These are phyloP conservation scores for Monilinia polystroma DNA, from an alignment of 2,329 filamentous ascomycete genomes.

Conservation along the genomic window DNA sequence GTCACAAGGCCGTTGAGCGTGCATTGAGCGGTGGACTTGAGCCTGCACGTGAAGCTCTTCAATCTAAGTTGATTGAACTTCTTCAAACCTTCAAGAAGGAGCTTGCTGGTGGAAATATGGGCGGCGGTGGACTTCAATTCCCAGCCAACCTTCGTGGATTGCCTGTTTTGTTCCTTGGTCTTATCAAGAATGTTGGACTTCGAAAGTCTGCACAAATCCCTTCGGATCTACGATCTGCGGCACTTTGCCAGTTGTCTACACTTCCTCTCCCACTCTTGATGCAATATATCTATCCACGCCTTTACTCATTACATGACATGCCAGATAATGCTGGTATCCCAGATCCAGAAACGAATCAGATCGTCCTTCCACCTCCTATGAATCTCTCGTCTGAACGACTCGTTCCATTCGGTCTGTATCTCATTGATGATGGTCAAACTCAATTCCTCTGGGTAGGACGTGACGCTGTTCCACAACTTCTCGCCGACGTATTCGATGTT, in stretches of 20 bases:
- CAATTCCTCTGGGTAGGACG: slow-evolving; percentile 97
- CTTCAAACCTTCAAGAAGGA: slow-evolving; percentile 97
- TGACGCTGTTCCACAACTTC: slow-evolving; percentile 85
- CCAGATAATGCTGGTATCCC: slow-evolving; percentile 87
- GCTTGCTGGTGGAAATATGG: slow-evolving; percentile 91
- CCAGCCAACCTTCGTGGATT: slow-evolving; percentile 87
- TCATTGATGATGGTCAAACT: slow-evolving; percentile 95
- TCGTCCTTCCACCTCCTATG: slow-evolving; percentile 76
- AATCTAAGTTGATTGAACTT: slow-evolving; percentile 88
- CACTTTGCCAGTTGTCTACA: slow-evolving; percentile 90
- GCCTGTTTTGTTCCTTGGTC: slow-evolving; percentile 84
- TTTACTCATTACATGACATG: slow-evolving; percentile 94
- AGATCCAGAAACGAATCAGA: slow-evolving; percentile 82
- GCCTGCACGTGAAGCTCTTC: slow-evolving; percentile 83
- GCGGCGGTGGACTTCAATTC: slow-evolving; percentile 86
- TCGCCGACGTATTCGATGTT: slow-evolving; percentile 87
- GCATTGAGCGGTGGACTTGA: slow-evolving; percentile 84
- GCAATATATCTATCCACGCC: slow-evolving; percentile 84
- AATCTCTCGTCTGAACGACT: slow-evolving; percentile 89
- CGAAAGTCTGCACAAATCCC: slow-evolving; percentile 92
- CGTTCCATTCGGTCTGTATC: slow-evolving; percentile 85
- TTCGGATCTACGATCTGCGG: slow-evolving; percentile 88
- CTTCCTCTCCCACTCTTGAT: slow-evolving; percentile 85
- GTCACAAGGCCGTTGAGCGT: slow-evolving; percentile 94
- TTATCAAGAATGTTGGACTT: slow-evolving; percentile 95